Percentiles rank a stretch among this genome's conserved stretches.
These are phyloP conservation scores for Fusarium piperis DNA, from an alignment of 2,329 filamentous ascomycete species.

Conservation along the genomic window DNA sequence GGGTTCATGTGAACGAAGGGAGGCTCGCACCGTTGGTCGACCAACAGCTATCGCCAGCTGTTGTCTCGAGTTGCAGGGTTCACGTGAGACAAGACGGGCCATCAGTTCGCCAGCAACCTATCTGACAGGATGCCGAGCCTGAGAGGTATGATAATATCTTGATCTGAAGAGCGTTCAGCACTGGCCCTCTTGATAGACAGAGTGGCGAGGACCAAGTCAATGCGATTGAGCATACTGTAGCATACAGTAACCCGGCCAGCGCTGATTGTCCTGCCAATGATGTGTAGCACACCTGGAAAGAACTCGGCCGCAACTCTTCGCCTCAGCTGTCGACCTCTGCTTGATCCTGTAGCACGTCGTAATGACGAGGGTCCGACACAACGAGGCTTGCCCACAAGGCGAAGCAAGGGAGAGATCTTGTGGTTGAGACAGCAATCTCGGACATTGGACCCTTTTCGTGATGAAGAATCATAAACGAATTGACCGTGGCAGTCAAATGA, in stretches of 20 bases:
- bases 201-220: background rate
- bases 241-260: background rate
- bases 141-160: background rate
- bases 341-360: slow-evolving; percentile 16
- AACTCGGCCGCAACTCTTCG: slow-evolving; percentile 12
- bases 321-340: slow-evolving; percentile 20
- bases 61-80: background rate
- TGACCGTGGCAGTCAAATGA: slow-evolving; percentile 14
- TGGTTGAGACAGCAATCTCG: slow-evolving; percentile 23
- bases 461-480: background rate
- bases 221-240: background rate
- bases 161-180: background rate
- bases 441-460: slow-evolving; percentile 1
- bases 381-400: slow-evolving; percentile 3
- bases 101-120: background rate
- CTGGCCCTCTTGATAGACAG: background rate
- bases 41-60: background rate
- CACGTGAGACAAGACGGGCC: slow-evolving; percentile 6
- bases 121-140: background rate
- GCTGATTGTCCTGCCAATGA: slow-evolving; percentile 10
- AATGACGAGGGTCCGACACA: slow-evolving; percentile 15
- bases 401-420: slow-evolving; percentile 26
- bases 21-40: background rate
- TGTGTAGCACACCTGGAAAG: background rate
- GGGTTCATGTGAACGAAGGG: slow-evolving; percentile 8